These are phyloP conservation scores for Cryptosporidium xiaoi DNA, from an alignment of 169 alveolate species.

Conservation along the genomic window DNA sequence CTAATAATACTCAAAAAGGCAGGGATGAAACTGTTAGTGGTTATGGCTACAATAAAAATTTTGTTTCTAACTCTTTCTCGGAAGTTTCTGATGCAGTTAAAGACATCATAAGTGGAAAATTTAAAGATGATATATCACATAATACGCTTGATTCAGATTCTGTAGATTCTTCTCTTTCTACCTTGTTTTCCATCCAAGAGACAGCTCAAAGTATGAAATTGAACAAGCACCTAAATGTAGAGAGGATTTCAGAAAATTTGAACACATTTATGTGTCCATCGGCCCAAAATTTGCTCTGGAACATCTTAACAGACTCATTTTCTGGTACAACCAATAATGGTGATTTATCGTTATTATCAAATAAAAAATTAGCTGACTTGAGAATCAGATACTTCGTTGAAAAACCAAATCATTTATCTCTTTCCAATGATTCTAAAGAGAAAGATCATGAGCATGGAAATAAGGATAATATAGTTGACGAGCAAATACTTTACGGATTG, in stretches of 20 bases:
- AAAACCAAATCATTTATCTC: neutral
- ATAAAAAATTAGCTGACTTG: neutral
- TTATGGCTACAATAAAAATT: neutral
- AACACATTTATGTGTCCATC: constrained; percentile 71
- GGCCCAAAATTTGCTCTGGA: constrained; percentile 23
- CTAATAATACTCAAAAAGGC: no score
- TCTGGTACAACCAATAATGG: neutral
- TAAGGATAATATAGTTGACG: no score
- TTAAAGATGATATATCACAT: neutral
- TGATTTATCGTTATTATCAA: neutral
- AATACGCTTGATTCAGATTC: neutral
- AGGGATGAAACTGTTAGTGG: neutral
- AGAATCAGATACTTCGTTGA: neutral
- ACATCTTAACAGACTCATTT: neutral
- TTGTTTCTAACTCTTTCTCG: neutral
- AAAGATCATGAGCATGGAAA: no score
- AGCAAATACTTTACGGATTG: neutral
- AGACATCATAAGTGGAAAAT: neutral
- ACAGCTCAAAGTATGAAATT: no score
- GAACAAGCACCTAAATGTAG: neutral
- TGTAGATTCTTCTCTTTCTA: constrained; percentile 7
- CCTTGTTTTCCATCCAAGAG: constrained; percentile 16
- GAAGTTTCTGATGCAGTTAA: constrained; percentile 22
- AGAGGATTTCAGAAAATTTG: constrained; percentile 4
- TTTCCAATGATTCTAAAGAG: neutral